phyloP scores from a whole-genome alignment of 225 moss, liverwort and hornwort genomes.

The Physcomitrellopsis africana region DNA sequence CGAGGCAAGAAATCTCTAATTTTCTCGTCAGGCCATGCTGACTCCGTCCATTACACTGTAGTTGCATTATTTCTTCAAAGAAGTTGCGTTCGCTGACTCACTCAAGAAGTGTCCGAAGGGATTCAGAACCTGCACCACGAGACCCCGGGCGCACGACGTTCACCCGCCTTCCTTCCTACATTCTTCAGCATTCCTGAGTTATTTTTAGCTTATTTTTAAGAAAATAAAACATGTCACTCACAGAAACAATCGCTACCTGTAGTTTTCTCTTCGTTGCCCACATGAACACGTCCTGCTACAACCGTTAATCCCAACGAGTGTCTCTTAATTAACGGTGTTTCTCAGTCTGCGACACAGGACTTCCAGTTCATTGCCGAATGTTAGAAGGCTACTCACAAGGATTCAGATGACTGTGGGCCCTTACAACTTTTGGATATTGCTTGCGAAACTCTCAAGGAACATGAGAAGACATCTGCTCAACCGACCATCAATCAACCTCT shows the following conservation, averaged over 20 bases:
- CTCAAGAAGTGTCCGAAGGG: conserved; percentile 39
- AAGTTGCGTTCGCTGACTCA: conserved; percentile 52
- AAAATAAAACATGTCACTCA: too few relatives aligned
- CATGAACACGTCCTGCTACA: too few relatives aligned
- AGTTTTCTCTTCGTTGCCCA: too few relatives aligned
- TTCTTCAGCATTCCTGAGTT: not conserved
- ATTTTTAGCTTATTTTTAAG: too few relatives aligned
- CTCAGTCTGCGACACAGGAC: conserved; percentile 55
- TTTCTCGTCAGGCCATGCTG: conserved; percentile 48
- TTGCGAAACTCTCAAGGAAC: conserved; percentile 48
- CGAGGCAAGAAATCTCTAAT: conserved; percentile 30
- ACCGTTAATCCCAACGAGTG: not conserved
- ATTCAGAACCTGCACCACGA: conserved; percentile 45
- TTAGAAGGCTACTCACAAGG: conserved; percentile 28
- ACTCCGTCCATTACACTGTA: conserved; percentile 50
- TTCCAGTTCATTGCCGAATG: conserved; percentile 72
- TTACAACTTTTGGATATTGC: conserved; percentile 53
- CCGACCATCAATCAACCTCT: too few relatives aligned
- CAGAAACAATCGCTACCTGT: too few relatives aligned
- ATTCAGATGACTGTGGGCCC: conserved; percentile 19
- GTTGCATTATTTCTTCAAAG: conserved; percentile 65
- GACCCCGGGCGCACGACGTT: conserved; percentile 40
- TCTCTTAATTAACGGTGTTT: conserved; percentile 14
- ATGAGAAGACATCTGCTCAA: conserved; percentile 35
- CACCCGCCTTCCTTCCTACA: conserved; percentile 35